Conservation (phyloP, 805 yeast genomes). For the Metschnikowia koreensis region DNA sequence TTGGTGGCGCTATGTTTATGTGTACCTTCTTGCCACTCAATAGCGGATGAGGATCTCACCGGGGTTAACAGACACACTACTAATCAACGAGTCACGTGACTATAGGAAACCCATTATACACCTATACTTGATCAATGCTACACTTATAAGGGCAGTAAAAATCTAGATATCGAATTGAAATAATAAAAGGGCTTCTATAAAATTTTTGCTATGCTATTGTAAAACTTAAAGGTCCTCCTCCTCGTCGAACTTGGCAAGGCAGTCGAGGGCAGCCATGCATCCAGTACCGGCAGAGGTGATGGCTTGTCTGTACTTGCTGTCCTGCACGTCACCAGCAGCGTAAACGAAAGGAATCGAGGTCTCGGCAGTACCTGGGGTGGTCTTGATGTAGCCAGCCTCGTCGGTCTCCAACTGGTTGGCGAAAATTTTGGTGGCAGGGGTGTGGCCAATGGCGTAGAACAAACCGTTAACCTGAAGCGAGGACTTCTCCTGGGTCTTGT, state of each 20-base stretch:
- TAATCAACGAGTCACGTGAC: background rate
- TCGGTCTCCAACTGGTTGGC: conserved; percentile 77
- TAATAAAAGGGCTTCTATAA: background rate
- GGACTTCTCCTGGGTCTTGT: conserved; percentile 61
- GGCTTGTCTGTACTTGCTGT: conserved; percentile 95
- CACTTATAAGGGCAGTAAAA: too few relatives aligned
- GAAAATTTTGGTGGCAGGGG: conserved; percentile 88
- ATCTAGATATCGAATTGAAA: too few relatives aligned
- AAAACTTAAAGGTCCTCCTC: conserved; percentile 18
- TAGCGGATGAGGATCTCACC: too few relatives aligned
- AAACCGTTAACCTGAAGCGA: conserved; percentile 84
- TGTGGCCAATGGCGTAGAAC: conserved; percentile 97
- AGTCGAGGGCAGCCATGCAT: conserved; percentile 98
- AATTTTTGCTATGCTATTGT: conserved; percentile 1
- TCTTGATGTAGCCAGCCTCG: conserved; percentile 83
- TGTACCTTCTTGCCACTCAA: too few relatives aligned
- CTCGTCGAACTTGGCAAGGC: conserved; percentile 32
- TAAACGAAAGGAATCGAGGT: conserved; percentile 89
- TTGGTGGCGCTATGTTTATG: background rate
- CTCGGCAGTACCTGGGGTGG: conserved; percentile 83
- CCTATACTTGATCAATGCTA: too few relatives aligned
- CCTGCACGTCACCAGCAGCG: conserved; percentile 99
- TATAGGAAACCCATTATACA: too few relatives aligned
- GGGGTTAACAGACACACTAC: background rate
- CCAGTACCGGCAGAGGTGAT: conserved; percentile 99